Percentiles rank a stretch among this genome's conserved stretches.
phyloP scores from a whole-genome alignment of 352 stramenopile genomes.

The Stramenopiles sp. region DNA sequence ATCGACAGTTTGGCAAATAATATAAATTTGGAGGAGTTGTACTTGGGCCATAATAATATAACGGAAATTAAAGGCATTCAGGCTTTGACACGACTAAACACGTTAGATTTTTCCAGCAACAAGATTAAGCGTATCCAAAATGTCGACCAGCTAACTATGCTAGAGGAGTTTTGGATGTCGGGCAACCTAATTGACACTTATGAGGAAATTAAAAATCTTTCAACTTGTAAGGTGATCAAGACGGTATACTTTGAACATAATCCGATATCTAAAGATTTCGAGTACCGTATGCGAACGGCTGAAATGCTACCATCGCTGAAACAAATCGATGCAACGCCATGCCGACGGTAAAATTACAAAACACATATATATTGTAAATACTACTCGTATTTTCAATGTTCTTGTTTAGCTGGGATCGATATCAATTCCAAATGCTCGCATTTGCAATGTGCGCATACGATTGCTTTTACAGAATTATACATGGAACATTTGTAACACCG shows the following conservation, averaged over 20 bases:
- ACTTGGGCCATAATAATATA: constrained; percentile 83
- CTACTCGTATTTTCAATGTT: too few species aligned
- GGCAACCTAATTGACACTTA: constrained; percentile 20
- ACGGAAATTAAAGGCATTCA: constrained; percentile 39
- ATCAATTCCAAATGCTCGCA: too few species aligned
- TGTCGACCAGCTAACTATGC: constrained; percentile 15
- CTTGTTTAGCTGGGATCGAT: too few species aligned
- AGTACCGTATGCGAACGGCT: constrained; percentile 80
- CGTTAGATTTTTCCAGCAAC: constrained; percentile 43
- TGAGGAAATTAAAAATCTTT: constrained; percentile 16
- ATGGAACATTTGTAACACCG: too few species aligned
- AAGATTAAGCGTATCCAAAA: constrained; percentile 24
- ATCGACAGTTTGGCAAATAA: constrained; percentile 63
- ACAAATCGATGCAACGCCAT: constrained; percentile 79
- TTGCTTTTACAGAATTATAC: too few species aligned
- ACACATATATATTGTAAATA: too few species aligned
- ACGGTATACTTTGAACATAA: constrained; percentile 90
- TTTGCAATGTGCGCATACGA: too few species aligned
- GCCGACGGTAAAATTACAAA: too few species aligned
- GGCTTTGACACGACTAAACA: constrained; percentile 43
- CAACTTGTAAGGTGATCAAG: constrained; percentile 38
- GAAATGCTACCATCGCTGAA: constrained; percentile 61
- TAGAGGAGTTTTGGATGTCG: constrained; percentile 31
- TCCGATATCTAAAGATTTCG: constrained; percentile 65
- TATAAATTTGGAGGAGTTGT: constrained; percentile 78